Percentiles rank a stretch among this genome's conserved stretches.
phyloP scores from a whole-genome alignment of 106 monocot species.

The Narthecium ossifragum region DNA sequence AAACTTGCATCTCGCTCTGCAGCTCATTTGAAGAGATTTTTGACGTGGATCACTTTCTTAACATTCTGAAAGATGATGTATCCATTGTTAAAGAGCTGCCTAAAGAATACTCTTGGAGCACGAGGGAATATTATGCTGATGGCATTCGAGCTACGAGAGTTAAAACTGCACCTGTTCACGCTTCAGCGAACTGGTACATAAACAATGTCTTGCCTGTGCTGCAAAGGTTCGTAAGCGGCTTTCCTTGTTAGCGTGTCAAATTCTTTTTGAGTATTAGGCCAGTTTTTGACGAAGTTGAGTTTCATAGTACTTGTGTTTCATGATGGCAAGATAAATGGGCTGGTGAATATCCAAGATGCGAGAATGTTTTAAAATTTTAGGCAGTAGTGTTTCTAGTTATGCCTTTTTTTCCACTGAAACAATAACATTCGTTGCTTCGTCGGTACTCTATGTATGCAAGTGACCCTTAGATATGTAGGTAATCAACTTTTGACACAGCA shows the following conservation, averaged over 20 bases:
- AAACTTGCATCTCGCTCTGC: conserved; percentile 17
- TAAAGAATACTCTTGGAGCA: conserved; percentile 86
- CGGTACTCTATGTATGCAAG: too few species aligned
- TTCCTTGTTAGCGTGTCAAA: too few species aligned
- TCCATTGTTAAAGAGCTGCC: conserved; percentile 60
- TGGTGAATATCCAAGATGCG: too few species aligned
- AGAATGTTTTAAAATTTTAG: too few species aligned
- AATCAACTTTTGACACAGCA: too few species aligned
- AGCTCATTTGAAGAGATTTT: conserved; percentile 86
- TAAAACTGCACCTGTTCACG: conserved; percentile 86
- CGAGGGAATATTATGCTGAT: conserved; percentile 81
- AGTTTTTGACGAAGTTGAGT: background rate
- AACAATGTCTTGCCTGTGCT: conserved; percentile 82
- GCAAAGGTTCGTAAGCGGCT: conserved; percentile 55
- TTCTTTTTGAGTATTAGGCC: background rate
- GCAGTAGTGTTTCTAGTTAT: background rate
- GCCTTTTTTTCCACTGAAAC: background rate
- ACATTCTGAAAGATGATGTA: conserved; percentile 67
- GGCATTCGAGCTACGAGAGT: conserved; percentile 84
- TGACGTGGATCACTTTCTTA: conserved; percentile 85
- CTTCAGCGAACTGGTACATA: conserved; percentile 84
- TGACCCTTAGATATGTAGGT: too few species aligned
- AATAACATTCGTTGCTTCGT: too few species aligned
- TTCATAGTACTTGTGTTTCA: too few species aligned
- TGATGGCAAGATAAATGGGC: too few species aligned